Conservation (phyloP, 225 moss, liverwort and hornwort species). For the Polytrichum commune region DNA sequence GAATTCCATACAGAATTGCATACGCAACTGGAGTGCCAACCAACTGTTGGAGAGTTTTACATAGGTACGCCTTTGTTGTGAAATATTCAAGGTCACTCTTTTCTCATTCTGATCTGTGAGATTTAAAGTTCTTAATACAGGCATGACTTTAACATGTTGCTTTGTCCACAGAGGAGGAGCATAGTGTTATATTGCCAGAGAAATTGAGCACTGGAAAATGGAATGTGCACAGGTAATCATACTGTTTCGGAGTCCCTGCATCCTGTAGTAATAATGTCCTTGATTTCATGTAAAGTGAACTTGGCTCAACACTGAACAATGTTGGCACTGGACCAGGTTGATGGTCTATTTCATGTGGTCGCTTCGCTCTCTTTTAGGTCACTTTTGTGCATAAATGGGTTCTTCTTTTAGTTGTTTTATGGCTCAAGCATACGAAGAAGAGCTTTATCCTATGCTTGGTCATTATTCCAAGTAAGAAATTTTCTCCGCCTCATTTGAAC, state of each 20-base stretch:
- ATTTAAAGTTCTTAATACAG: background rate
- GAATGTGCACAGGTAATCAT: conserved; percentile 78
- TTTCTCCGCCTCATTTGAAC: too few species aligned
- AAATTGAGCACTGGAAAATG: conserved; percentile 79
- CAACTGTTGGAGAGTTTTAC: conserved; percentile 41
- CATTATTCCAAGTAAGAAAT: too few species aligned
- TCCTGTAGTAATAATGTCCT: background rate
- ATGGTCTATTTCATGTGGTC: too few species aligned
- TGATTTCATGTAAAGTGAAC: background rate
- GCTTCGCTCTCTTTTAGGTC: too few species aligned
- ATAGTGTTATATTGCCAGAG: conserved; percentile 80
- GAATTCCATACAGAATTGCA: conserved; percentile 21
- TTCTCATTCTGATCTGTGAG: background rate
- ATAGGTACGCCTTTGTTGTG: conserved; percentile 24
- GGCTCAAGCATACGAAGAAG: too few species aligned
- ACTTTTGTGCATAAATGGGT: too few species aligned
- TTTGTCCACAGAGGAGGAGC: conserved; percentile 52
- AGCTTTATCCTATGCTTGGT: too few species aligned
- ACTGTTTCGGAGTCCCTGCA: background rate
- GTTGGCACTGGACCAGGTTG: too few species aligned
- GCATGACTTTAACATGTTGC: background rate
- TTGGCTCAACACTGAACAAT: too few species aligned
- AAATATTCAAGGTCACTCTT: background rate
- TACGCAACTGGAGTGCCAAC: conserved; percentile 47
- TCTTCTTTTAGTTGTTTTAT: too few species aligned